Evolutionary conservation across 306 rosid species (phyloP).

Genomic region (Hippophae gyantsensis): DNA sequence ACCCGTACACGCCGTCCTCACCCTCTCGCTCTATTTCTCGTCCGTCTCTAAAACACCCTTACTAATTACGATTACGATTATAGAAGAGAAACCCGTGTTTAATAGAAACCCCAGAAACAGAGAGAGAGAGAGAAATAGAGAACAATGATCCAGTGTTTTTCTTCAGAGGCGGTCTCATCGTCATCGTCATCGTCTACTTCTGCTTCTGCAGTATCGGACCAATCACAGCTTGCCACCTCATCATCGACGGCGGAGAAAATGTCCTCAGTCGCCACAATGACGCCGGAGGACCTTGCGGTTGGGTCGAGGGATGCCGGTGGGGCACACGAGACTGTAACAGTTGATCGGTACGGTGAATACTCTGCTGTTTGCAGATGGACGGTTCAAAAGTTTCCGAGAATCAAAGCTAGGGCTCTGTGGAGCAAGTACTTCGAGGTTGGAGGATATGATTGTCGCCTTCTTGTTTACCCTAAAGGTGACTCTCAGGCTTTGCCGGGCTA

Average conservation of each 20-base stretch:
- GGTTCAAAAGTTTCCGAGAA: constrained; percentile 74
- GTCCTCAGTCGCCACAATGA: constrained; percentile 38
- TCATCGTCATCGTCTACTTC: constrained; percentile 44
- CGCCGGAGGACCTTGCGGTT: constrained; percentile 61
- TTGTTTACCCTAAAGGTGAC: constrained; percentile 95
- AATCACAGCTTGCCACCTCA: constrained; percentile 45
- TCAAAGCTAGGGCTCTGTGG: constrained; percentile 97
- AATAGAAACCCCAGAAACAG: too few species aligned
- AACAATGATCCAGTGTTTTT: constrained; percentile 68
- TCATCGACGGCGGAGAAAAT: constrained; percentile 35
- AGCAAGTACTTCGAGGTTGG: constrained; percentile 99
- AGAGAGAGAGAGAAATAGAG: background rate
- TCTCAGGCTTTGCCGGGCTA: constrained; percentile 94
- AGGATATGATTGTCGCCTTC: constrained; percentile 90
- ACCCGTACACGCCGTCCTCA: too few species aligned
- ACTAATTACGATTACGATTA: constrained; percentile 4
- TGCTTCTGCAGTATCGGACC: constrained; percentile 30
- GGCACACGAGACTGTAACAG: constrained; percentile 66
- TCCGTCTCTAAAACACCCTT: constrained; percentile 12
- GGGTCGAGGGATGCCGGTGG: constrained; percentile 76
- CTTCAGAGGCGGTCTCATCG: constrained; percentile 78
- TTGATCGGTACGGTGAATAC: constrained; percentile 78
- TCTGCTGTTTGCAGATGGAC: constrained; percentile 94
- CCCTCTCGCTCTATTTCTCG: background rate
- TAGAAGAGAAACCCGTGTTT: constrained; percentile 1